Conservation (phyloP, 306 rosid genomes). For the Dalbergia cochinchinensis region DNA sequence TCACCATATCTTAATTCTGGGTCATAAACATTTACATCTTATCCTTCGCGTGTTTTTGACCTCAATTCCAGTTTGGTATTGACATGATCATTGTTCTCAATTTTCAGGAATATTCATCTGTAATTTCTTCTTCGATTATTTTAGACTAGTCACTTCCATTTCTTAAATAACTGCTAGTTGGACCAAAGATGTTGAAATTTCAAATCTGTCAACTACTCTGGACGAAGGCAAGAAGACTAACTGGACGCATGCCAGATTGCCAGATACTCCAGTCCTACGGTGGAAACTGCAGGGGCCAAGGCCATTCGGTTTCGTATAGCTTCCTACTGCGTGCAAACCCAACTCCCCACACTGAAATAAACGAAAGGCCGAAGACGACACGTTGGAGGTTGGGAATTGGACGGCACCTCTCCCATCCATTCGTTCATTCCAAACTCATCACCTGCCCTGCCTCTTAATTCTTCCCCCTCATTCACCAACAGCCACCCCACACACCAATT, state of each 20-base stretch:
- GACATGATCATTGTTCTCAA: no score
- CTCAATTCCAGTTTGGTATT: no score
- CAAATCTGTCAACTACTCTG: not conserved
- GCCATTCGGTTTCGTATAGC: not conserved
- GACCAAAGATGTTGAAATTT: not conserved
- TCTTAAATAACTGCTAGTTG: not conserved
- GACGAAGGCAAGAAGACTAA: no score
- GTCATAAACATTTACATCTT: no score
- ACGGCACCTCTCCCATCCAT: not conserved
- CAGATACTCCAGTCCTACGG: not conserved
- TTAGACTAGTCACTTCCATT: no score
- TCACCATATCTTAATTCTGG: no score
- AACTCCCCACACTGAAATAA: not conserved
- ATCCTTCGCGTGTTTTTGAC: no score
- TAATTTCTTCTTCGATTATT: no score
- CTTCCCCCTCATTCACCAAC: not conserved
- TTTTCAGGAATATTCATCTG: no score
- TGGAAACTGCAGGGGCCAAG: not conserved
- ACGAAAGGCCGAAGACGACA: not conserved
- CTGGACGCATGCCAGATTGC: not conserved
- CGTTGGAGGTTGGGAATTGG: not conserved
- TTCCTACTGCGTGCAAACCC: not conserved
- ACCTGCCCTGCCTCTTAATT: constrained; percentile 2
- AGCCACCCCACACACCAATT: not conserved
- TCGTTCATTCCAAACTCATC: not conserved